A percentile compares a stretch with the other conserved stretches of the same genome.
Conservation (phyloP, 805 yeast genomes). For the Saccharomycopsis fermentans region DNA sequence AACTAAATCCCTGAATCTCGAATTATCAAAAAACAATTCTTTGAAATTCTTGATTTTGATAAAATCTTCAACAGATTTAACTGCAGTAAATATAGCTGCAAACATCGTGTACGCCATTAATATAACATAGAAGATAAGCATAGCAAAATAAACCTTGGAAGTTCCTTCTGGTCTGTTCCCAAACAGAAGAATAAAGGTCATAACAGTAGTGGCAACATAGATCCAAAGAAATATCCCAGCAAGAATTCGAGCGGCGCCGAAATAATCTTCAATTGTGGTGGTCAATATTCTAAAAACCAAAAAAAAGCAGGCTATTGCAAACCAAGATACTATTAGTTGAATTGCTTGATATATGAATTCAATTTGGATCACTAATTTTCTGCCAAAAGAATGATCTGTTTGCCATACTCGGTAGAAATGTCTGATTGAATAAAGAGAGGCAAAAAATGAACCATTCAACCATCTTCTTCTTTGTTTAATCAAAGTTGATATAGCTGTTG, state of each 20-base stretch:
- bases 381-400: constrained; percentile 53
- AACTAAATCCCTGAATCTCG: constrained; percentile 74
- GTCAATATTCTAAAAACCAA: constrained; percentile 84
- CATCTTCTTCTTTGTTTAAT: constrained; percentile 91
- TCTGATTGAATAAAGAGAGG: constrained; percentile 76
- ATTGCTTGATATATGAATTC: constrained; percentile 74
- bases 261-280: constrained; percentile 60
- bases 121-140: constrained; percentile 73
- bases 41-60: constrained; percentile 26
- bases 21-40: constrained; percentile 45
- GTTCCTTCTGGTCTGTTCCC: constrained; percentile 96
- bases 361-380: constrained; percentile 64
- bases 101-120: constrained; percentile 84
- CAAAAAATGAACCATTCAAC: constrained; percentile 95
- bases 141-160: constrained; percentile 59
- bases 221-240: constrained; percentile 79
- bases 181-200: constrained; percentile 81
- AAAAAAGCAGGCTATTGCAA: constrained; percentile 82
- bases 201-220: constrained; percentile 67
- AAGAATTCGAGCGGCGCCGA: constrained; percentile 65
- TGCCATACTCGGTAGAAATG: constrained; percentile 71
- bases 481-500: constrained; percentile 76
- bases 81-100: constrained; percentile 75
- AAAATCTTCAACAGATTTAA: constrained; percentile 52
- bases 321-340: constrained; percentile 79